Percentiles rank a stretch among this genome's conserved stretches.
Evolutionary conservation across 2,329 filamentous ascomycete genomes (phyloP).

Genomic region (Diaporthe sp.): DNA sequence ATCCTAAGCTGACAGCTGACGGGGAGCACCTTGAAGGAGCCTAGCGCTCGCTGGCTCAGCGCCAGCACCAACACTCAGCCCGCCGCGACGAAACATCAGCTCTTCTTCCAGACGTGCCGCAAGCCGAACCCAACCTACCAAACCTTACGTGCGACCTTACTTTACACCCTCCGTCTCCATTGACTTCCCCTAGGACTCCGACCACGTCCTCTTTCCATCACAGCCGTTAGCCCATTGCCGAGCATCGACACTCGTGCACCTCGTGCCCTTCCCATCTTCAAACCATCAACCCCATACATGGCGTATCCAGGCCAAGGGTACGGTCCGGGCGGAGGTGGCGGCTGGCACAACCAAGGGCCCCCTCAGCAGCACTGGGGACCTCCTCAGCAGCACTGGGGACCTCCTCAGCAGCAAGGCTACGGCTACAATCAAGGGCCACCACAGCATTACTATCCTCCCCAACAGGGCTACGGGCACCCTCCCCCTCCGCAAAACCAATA

Average conservation of each 20-base stretch:
- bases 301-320: conserved; percentile 41
- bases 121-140: not conserved
- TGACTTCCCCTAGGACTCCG: not conserved
- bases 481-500: conserved; percentile 45
- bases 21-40: not conserved
- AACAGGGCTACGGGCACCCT: conserved; percentile 35
- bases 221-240: not conserved
- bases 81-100: conserved; percentile 12
- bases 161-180: not conserved
- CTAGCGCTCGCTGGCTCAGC: conserved; percentile 5
- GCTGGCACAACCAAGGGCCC: conserved; percentile 30
- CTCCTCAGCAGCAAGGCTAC: conserved; percentile 26
- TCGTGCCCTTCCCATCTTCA: not conserved
- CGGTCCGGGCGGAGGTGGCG: conserved; percentile 38
- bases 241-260: not conserved
- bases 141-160: conserved; percentile 5
- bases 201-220: not conserved
- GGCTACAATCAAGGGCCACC: conserved; percentile 23
- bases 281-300: conserved; percentile 7
- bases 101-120: conserved; percentile 12
- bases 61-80: not conserved
- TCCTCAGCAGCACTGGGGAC: conserved; percentile 26
- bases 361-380: conserved; percentile 28
- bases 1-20: conserved; percentile 13
- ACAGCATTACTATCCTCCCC: conserved; percentile 26